Evolutionary conservation across 2,329 filamentous ascomycete genomes (phyloP).

Genomic region (Torrubiellomyces zombiae): DNA sequence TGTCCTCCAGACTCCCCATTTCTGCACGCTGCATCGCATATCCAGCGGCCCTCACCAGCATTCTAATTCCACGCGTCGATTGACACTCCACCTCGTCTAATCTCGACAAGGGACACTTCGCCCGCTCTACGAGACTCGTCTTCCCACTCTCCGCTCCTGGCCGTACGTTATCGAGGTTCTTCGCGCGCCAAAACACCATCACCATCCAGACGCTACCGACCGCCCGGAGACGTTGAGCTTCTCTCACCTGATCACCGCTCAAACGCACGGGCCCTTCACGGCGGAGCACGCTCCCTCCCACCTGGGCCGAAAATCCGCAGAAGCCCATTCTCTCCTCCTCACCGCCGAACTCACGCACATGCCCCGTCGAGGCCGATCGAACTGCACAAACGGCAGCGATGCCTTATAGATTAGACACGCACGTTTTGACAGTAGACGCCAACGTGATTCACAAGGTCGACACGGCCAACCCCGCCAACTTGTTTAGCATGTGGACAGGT

Average conservation of each 20-base stretch:
- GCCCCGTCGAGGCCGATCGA: conserved; percentile 20
- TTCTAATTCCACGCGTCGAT: conserved; percentile 1
- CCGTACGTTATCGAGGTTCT: too few species aligned
- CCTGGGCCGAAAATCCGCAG: neutral
- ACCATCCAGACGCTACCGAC: neutral
- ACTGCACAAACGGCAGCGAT: conserved; percentile 34
- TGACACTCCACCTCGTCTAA: neutral
- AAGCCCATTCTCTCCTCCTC: too few species aligned
- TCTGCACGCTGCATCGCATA: conserved; percentile 2
- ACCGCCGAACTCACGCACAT: neutral
- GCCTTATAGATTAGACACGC: conserved; percentile 69
- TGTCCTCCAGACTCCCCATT: conserved; percentile 1
- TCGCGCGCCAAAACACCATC: too few species aligned
- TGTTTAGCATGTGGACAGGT: conserved; percentile 97
- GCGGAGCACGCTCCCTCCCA: conserved; percentile 1
- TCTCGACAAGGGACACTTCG: neutral
- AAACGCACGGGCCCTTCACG: neutral
- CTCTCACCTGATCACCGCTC: neutral
- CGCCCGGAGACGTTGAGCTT: neutral
- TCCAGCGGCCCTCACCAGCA: conserved; percentile 1
- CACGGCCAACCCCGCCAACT: conserved; percentile 77
- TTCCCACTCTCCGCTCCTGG: neutral
- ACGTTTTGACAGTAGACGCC: conserved; percentile 81
- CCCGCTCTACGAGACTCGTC: neutral
- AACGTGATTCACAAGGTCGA: conserved; percentile 90